phyloP scores from a whole-genome alignment of 495 filamentous ascomycete species.

The Xylaria sp. region DNA sequence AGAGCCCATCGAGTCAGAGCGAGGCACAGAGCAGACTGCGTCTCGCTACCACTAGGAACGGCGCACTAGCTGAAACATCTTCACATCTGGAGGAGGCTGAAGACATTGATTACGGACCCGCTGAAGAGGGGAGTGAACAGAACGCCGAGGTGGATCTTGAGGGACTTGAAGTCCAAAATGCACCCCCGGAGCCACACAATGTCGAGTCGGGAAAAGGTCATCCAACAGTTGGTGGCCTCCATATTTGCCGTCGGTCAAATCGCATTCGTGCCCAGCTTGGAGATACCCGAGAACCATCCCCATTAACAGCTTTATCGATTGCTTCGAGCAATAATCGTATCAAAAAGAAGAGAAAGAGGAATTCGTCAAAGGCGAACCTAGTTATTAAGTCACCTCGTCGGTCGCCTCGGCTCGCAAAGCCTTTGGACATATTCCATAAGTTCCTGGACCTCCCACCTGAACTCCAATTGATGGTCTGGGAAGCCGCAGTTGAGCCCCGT shows the following conservation, averaged over 20 bases:
- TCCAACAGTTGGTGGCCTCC: constrained; percentile 22
- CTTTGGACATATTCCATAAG: constrained; percentile 35
- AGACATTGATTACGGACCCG: constrained; percentile 14
- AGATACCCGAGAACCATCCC: constrained; percentile 9
- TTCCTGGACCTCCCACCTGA: constrained; percentile 33
- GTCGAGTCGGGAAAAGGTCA: constrained; percentile 6
- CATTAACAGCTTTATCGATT: constrained; percentile 13
- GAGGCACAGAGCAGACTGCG: constrained; percentile 12
- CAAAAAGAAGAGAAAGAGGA: constrained; percentile 16
- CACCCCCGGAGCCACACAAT: background rate
- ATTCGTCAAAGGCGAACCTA: background rate
- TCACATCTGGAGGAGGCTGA: constrained; percentile 15
- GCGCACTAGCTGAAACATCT: background rate
- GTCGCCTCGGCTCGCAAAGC: constrained; percentile 36
- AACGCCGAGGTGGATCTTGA: background rate
- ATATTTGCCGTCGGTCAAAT: constrained; percentile 22
- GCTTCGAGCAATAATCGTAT: background rate
- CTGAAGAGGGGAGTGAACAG: background rate
- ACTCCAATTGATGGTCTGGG: constrained; percentile 41
- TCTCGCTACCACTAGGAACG: background rate
- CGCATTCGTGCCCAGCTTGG: constrained; percentile 19
- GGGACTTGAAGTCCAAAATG: background rate
- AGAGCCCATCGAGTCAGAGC: background rate
- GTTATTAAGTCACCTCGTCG: constrained; percentile 10
- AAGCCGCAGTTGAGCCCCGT: constrained; percentile 37